A percentile compares a stretch with the other conserved stretches of the same genome.
Conservation (phyloP, 208 protist genomes). For the Wallacemonas sp. region DNA sequence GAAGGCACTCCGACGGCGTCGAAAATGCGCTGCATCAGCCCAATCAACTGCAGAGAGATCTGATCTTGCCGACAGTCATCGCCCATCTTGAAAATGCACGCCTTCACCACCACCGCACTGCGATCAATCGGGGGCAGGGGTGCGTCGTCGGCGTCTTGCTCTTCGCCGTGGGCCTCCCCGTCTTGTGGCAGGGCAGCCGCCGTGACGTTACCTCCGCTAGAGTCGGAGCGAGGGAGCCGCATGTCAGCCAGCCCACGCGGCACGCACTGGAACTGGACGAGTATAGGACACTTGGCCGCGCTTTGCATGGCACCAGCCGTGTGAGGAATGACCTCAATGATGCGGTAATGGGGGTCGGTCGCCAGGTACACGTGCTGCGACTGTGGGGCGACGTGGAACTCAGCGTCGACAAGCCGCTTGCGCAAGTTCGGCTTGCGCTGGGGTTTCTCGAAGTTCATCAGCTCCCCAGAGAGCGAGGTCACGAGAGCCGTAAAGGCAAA, state of each 20-base stretch:
- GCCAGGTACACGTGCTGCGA: constrained; percentile 81
- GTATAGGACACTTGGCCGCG: constrained; percentile 91
- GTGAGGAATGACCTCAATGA: constrained; percentile 70
- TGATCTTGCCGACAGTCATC: constrained; percentile 96
- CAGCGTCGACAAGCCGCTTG: constrained; percentile 53
- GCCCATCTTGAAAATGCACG: constrained; percentile 95
- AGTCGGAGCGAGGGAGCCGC: too few relatives aligned
- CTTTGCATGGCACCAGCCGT: constrained; percentile 87
- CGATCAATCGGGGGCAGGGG: constrained; percentile 13
- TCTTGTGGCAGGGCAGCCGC: too few relatives aligned
- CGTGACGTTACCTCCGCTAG: too few relatives aligned
- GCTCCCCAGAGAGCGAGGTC: constrained; percentile 77
- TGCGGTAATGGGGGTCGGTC: constrained; percentile 73
- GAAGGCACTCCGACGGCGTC: constrained; percentile 72
- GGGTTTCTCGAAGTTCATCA: constrained; percentile 77
- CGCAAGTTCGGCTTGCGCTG: constrained; percentile 77
- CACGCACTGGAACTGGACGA: constrained; percentile 87
- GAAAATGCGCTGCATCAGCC: constrained; percentile 85
- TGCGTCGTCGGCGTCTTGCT: constrained; percentile 16
- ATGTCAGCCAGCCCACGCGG: constrained; percentile 42
- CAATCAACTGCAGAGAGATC: constrained; percentile 93
- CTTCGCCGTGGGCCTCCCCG: constrained; percentile 9
- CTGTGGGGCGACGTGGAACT: constrained; percentile 54
- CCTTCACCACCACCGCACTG: constrained; percentile 41
- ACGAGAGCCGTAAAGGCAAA: constrained; percentile 78